Conservation (phyloP, 164 flowering plant genomes). For the Berberis vulgaris region DNA sequence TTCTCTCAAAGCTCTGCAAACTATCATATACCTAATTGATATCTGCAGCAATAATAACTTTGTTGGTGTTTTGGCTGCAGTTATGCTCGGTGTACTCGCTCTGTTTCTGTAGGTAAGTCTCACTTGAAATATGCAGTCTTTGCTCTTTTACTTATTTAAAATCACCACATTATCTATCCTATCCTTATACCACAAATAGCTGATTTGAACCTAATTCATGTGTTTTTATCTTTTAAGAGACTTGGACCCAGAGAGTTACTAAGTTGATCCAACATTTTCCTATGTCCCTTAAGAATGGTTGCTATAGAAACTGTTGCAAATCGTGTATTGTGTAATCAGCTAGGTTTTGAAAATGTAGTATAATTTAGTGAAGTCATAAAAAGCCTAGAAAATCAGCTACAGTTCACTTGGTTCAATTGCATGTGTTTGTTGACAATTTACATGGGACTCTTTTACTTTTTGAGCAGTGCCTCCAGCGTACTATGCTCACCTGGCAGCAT, state of each 20-base stretch:
- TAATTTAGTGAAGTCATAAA: too few species aligned
- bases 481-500: constrained; percentile 16
- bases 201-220: not conserved
- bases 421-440: not conserved
- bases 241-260: too few species aligned
- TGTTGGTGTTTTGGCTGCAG: constrained; percentile 3
- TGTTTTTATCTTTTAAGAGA: too few species aligned
- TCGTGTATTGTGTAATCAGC: too few species aligned
- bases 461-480: constrained; percentile 15
- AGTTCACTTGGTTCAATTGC: too few species aligned
- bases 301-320: too few species aligned
- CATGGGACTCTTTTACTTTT: not conserved
- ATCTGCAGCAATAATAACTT: not conserved
- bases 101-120: constrained; percentile 15
- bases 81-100: constrained; percentile 17
- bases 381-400: too few species aligned
- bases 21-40: not conserved
- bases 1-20: not conserved
- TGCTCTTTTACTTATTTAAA: not conserved
- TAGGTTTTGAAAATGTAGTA: too few species aligned
- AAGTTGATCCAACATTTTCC: too few species aligned
- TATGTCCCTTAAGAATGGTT: too few species aligned
- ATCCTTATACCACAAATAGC: not conserved
- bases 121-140: not conserved
- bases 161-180: too few species aligned